Percentiles rank a stretch among this genome's conserved stretches.
Evolutionary conservation across 306 rosid species (phyloP).

Genomic region (Quillaja saponaria): DNA sequence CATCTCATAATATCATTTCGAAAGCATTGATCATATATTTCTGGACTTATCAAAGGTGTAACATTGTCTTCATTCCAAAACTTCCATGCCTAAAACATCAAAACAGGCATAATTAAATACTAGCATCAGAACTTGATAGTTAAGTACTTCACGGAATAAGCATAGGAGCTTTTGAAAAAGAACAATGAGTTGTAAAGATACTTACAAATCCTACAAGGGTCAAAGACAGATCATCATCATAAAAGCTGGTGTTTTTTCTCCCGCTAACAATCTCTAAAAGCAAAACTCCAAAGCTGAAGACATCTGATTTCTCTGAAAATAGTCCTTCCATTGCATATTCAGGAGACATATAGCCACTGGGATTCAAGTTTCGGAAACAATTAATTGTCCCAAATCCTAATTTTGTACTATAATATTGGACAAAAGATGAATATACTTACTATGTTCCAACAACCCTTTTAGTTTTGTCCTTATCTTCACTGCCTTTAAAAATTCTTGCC

Average conservation of each 20-base stretch:
- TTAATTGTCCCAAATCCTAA: too few species aligned
- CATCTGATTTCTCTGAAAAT: slow-evolving; percentile 32
- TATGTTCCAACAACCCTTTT: slow-evolving; percentile 19
- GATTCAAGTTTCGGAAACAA: too few species aligned
- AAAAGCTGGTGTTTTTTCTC: slow-evolving; percentile 11
- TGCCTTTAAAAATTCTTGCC: not conserved
- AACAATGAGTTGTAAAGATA: too few species aligned
- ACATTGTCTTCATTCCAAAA: slow-evolving; percentile 27
- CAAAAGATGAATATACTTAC: not conserved
- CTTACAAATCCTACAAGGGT: slow-evolving; percentile 19
- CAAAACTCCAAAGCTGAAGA: slow-evolving; percentile 27
- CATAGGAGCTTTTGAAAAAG: too few species aligned
- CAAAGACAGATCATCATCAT: not conserved
- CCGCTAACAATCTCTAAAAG: slow-evolving; percentile 12
- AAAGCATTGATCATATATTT: not conserved
- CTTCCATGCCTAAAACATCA: slow-evolving; percentile 31
- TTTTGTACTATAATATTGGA: too few species aligned
- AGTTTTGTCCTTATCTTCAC: slow-evolving; percentile 3
- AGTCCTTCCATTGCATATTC: slow-evolving; percentile 16
- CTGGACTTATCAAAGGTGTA: slow-evolving; percentile 16
- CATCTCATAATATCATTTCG: slow-evolving; percentile 23
- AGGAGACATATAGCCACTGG: slow-evolving; percentile 36
- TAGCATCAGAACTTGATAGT: too few species aligned
- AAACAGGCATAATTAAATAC: not conserved
- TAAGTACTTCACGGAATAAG: too few species aligned